Evolutionary conservation across 495 filamentous ascomycete genomes (phyloP), one percentile per base, ranked within the genome.

Genomic region (Bacidia gigantensis): DNA sequence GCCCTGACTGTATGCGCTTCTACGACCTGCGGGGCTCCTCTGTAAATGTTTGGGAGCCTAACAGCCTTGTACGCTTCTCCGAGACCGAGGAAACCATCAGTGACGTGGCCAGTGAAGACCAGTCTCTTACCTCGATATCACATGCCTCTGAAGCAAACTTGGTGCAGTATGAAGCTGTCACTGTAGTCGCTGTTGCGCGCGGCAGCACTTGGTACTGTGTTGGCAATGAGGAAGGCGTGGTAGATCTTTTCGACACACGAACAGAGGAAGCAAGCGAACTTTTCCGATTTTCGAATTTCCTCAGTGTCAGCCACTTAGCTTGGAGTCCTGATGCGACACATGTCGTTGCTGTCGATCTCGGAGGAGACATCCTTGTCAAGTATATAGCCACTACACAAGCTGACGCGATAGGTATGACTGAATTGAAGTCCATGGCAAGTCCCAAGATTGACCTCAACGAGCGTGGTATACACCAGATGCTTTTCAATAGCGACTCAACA

Each of bases 41-140:
- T 14, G 29, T 51, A 52, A 62, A 62, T 46, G 46, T 51, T 3
- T 60, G 60, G 60, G 60, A 60, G 49, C 60, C 60, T 0, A 60
- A 62, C 38, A 22, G 32, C 29, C 50, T 62, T 3, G 42, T 60
- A n/a, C 54, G 60, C 9, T 18, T 51, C 12, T 45, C 47, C 1
- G 56, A 58, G 9, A 47, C 2, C 11, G 51, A 45, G 9, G 51
- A 60, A 17, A 26, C 9, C 10, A 26, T 40, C 5, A 57, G 50
- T 29, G 55, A 57, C 25, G 53, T 24, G 11, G 40, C 51, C 3
- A 57, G 50, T 20, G 50, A 53, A 26, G 29, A 46, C 0, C 50
- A 51, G 1, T 49, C n/a, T 23, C 24, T 45, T 11, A 47, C 50
- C 2, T 23, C 23, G 11, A 38, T 20, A 14, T 35, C 46, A 11